Conservation (phyloP, 345 rosid species). For the Gossypium raimondii region DNA sequence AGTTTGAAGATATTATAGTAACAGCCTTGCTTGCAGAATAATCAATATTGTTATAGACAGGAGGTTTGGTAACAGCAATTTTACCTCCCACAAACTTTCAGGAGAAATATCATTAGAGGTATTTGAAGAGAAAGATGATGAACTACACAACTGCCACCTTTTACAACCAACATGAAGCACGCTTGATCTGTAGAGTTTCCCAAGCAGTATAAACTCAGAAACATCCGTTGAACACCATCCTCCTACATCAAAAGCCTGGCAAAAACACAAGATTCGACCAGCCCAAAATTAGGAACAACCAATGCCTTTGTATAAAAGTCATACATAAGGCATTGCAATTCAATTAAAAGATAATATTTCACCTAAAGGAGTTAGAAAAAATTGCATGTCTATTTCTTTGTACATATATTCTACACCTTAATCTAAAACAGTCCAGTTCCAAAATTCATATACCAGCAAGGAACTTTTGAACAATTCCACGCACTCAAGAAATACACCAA, state of each 20-base stretch:
- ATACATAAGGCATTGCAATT: neutral
- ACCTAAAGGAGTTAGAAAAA: neutral
- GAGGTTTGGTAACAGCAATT: conserved; percentile 13
- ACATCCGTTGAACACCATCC: conserved; percentile 31
- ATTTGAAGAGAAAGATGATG: conserved; percentile 44
- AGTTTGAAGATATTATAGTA: neutral
- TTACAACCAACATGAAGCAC: conserved; percentile 38
- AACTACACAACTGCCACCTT: conserved; percentile 55
- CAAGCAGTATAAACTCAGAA: conserved; percentile 33
- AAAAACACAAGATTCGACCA: conserved; percentile 24
- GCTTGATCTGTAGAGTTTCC: conserved; percentile 40
- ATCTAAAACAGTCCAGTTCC: neutral
- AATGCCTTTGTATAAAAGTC: neutral
- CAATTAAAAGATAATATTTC: neutral
- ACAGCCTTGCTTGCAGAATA: neutral
- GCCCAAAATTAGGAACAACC: conserved; percentile 8
- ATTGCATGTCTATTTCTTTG: neutral
- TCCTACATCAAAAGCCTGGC: conserved; percentile 45
- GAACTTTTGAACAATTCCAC: neutral
- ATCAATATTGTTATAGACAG: neutral
- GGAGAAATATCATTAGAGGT: conserved; percentile 47
- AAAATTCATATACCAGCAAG: neutral
- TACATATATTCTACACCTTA: neutral
- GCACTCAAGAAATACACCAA: neutral
- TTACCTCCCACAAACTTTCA: conserved; percentile 94